Percentiles rank a stretch among this genome's conserved stretches.
phyloP scores from a whole-genome alignment of 805 yeast genomes.

The Saccharomycopsis babjevae region DNA sequence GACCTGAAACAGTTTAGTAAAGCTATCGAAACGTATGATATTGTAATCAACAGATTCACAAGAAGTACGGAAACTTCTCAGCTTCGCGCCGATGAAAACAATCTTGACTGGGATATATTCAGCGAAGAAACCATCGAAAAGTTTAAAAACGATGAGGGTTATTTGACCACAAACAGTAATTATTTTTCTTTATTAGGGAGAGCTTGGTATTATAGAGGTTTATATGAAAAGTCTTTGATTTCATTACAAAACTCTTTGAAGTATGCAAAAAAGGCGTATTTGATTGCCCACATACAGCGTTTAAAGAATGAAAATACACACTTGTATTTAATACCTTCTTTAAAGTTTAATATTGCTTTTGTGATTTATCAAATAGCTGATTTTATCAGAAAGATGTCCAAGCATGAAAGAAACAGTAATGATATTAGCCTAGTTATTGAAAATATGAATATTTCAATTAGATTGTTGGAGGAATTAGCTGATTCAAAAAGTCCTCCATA shows the following conservation, averaged over 20 bases:
- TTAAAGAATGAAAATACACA: slow-evolving; percentile 24
- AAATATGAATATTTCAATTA: slow-evolving; percentile 56
- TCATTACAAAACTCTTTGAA: slow-evolving; percentile 53
- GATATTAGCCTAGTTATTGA: slow-evolving; percentile 48
- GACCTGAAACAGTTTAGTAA: slow-evolving; percentile 76
- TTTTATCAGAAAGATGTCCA: slow-evolving; percentile 51
- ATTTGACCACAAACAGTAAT: slow-evolving; percentile 42
- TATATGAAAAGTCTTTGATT: slow-evolving; percentile 52
- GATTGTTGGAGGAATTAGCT: slow-evolving; percentile 46
- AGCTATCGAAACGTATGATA: slow-evolving; percentile 81
- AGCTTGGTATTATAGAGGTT: slow-evolving; percentile 79
- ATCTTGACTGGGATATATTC: slow-evolving; percentile 2
- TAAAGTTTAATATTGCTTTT: slow-evolving; percentile 73
- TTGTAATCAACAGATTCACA: slow-evolving; percentile 56
- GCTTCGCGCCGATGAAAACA: not conserved
- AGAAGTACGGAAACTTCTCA: slow-evolving; percentile 4
- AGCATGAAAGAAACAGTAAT: slow-evolving; percentile 47
- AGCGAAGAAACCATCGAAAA: slow-evolving; percentile 6
- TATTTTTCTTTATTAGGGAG: slow-evolving; percentile 68
- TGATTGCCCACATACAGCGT: slow-evolving; percentile 25
- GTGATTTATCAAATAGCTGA: slow-evolving; percentile 84
- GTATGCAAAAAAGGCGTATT: slow-evolving; percentile 48
- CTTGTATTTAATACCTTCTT: slow-evolving; percentile 27
- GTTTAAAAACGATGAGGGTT: slow-evolving; percentile 32
- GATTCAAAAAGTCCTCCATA: slow-evolving; percentile 60